A percentile compares a stretch with the other conserved stretches of the same genome.
Evolutionary conservation across 2,329 filamentous ascomycete species (phyloP).

Genomic region (Fusarium buharicum): DNA sequence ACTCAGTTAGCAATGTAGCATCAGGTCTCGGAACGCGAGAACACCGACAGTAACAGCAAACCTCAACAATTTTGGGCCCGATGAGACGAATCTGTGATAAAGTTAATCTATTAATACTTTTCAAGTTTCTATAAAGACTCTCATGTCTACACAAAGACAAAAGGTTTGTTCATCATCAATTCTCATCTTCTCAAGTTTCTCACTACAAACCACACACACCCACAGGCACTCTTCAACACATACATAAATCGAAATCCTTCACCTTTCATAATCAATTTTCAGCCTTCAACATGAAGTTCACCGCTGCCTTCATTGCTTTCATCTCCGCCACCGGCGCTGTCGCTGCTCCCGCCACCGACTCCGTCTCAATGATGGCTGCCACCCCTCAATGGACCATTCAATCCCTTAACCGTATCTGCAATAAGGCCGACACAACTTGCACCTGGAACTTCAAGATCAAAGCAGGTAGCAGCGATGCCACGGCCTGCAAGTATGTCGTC

Average conservation of each 20-base stretch:
- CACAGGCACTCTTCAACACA: background rate
- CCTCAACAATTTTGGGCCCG: constrained; percentile 7
- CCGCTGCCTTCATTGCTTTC: constrained; percentile 51
- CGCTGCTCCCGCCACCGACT: constrained; percentile 47
- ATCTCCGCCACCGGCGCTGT: constrained; percentile 48
- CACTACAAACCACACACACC: background rate
- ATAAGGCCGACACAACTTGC: constrained; percentile 52
- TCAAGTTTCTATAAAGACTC: constrained; percentile 21
- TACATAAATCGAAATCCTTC: background rate
- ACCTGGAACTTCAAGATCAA: constrained; percentile 58
- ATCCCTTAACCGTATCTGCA: constrained; percentile 54
- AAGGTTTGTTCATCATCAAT: constrained; percentile 19
- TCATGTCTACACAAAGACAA: background rate
- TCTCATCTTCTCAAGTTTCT: constrained; percentile 22
- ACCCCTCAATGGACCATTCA: constrained; percentile 56
- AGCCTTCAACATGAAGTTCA: constrained; percentile 56
- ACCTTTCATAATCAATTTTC: background rate
- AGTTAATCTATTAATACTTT: constrained; percentile 26
- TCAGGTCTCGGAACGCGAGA: background rate
- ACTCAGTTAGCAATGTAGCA: constrained; percentile 5
- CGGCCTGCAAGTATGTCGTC: constrained; percentile 45
- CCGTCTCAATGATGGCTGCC: constrained; percentile 54
- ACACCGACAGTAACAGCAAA: constrained; percentile 1
- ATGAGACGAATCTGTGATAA: constrained; percentile 8
- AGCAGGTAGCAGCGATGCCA: constrained; percentile 54